Evolutionary conservation across 2,329 filamentous ascomycete genomes (phyloP), one percentile per base, ranked within the genome.

Genomic region (Colletotrichum sp.): DNA sequence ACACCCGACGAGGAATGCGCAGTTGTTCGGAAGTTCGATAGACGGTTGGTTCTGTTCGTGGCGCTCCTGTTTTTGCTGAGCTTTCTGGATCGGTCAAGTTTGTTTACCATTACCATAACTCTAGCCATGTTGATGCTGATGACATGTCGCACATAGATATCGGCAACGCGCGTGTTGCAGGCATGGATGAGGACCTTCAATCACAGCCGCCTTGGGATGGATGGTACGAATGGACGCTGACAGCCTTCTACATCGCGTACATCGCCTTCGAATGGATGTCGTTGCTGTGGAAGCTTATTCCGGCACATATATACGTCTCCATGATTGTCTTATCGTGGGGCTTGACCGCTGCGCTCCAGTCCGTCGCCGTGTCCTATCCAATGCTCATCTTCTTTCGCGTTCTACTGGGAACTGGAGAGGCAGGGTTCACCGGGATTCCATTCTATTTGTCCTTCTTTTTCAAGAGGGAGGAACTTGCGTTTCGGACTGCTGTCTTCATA

Each of bases 51-150:
- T 8, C 82, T 94, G 1, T 97, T 98, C 80, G 89, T 98, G 76
- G 93, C 94, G 13, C 81, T 96, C 72, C 87, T 98, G 15, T 98
- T 97, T 81, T 90, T 97, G 87, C 86, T 98, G 75, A 93, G 92
- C 76, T 98, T 98, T 81, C 84, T 98, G 76, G 95, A 98, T 82
- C 89, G 95, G 77, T 96, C 94, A 21, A 98, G 94, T 95, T 86
- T 75, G 88, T 85, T 13, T 4, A 21, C 59, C 21, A 43, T 67
- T 6, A 18, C 18, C 7, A 8, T 12, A 16, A 18, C 33, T 51
- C 27, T 27, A 16, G 58, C 11, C 33, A 29, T 31, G 33, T 24
- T 13, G 33, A 51, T 51, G 43, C 43, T 51, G n/a, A 34, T 62
- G 34, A 62, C 21, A 62, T 34, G 63, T 61, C 59, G 33, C 55